Conservation (phyloP, 2,329 filamentous ascomycete species). For the Dactylellina haptotyla region DNA sequence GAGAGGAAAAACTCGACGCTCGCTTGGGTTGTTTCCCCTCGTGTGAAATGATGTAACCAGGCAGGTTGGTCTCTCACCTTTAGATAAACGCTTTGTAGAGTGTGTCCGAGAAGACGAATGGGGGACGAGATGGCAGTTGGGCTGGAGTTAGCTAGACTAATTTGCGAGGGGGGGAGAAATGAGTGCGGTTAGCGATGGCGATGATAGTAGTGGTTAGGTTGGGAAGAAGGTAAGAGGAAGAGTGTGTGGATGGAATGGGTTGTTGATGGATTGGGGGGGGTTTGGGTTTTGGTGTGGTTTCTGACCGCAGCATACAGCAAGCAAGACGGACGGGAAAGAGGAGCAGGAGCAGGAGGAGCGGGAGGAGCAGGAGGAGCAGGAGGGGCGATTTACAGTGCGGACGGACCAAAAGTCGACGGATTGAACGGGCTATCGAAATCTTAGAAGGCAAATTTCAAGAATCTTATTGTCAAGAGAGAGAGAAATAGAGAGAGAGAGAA, state of each 20-base stretch:
- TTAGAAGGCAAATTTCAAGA: too few species aligned
- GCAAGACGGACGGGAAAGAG: conserved; percentile 24
- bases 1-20: conserved; percentile 49
- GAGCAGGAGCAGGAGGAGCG: conserved; percentile 37
- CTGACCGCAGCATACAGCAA: conserved; percentile 20
- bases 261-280: conserved; percentile 39
- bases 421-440: too few species aligned
- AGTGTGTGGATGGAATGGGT: conserved; percentile 27
- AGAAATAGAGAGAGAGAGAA: conserved; percentile 37
- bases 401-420: too few species aligned
- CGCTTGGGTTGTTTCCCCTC: conserved; percentile 42
- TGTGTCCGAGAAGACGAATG: conserved; percentile 16
- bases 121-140: conserved; percentile 15
- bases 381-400: too few species aligned
- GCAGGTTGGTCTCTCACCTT: conserved; percentile 40
- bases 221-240: conserved; percentile 15
- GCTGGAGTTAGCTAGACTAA: conserved; percentile 11
- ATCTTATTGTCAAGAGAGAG: conserved; percentile 7
- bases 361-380: conserved; percentile 35
- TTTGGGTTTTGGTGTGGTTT: conserved; percentile 39
- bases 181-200: conserved; percentile 53
- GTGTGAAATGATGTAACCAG: conserved; percentile 53
- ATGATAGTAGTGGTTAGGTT: conserved; percentile 9
- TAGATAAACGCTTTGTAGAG: conserved; percentile 18
- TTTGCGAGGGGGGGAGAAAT: conserved; percentile 35